These are phyloP conservation scores for Blastobotrys ciferrii DNA, from an alignment of 1,139 yeast species.

Conservation along the genomic window DNA sequence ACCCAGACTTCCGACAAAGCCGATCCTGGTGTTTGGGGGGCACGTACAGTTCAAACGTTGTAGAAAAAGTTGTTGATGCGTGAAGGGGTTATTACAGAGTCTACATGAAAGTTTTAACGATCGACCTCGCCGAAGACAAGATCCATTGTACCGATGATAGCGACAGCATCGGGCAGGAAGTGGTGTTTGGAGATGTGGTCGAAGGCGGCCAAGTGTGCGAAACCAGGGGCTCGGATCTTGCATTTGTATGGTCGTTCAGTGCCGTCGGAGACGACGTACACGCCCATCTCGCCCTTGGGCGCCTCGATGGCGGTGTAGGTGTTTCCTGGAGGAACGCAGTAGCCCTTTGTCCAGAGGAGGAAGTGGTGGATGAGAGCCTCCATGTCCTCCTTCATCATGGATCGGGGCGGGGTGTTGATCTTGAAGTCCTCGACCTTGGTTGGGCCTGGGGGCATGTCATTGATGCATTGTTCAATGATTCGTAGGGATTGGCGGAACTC, in stretches of 20 bases:
- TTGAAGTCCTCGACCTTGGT: conserved; percentile 89
- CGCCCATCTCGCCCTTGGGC: conserved; percentile 96
- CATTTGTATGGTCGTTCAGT: conserved; percentile 89
- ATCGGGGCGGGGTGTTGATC: conserved; percentile 79
- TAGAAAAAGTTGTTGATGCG: not conserved
- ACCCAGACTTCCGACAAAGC: too few species aligned
- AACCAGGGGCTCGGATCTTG: conserved; percentile 92
- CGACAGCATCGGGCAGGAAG: conserved; percentile 89
- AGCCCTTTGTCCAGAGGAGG: conserved; percentile 83
- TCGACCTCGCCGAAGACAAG: conserved; percentile 93
- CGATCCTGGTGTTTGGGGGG: too few species aligned
- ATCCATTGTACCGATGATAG: conserved; percentile 94
- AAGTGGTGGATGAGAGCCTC: conserved; percentile 90
- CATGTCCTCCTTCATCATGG: conserved; percentile 87
- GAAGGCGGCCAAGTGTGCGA: conserved; percentile 84
- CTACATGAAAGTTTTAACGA: conserved; percentile 47
- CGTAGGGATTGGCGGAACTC: conserved; percentile 90
- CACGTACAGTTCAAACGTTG: not conserved
- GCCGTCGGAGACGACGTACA: conserved; percentile 85
- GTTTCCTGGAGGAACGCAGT: conserved; percentile 87
- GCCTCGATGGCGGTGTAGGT: conserved; percentile 92
- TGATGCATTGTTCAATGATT: conserved; percentile 85
- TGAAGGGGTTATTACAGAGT: conserved; percentile 6
- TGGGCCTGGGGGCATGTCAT: conserved; percentile 91
- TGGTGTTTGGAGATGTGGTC: conserved; percentile 85